Evolutionary conservation across 2,329 filamentous ascomycete species (phyloP).

Genomic region (Apiospora marii): DNA sequence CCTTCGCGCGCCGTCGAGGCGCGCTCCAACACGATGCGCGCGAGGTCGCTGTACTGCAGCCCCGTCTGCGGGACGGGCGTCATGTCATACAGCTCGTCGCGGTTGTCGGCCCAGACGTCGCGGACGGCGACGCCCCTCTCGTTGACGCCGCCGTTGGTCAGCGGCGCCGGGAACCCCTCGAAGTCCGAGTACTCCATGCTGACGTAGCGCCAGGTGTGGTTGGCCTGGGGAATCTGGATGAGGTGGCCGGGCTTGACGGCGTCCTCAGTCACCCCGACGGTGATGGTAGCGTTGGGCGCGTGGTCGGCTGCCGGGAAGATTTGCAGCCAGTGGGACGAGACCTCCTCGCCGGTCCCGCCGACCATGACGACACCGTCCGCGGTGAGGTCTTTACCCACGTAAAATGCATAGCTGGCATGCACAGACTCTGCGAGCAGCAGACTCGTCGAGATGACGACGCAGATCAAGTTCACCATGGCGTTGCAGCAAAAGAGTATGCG

Average conservation of each 20-base stretch:
- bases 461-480: neutral
- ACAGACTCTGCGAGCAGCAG: slow-evolving; percentile 31
- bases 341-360: slow-evolving; percentile 56
- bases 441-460: neutral
- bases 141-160: slow-evolving; percentile 53
- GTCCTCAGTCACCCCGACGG: slow-evolving; percentile 50
- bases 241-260: slow-evolving; percentile 45
- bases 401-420: slow-evolving; percentile 56
- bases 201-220: slow-evolving; percentile 38
- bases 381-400: slow-evolving; percentile 55
- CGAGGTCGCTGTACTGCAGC: slow-evolving; percentile 51
- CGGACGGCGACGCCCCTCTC: slow-evolving; percentile 50
- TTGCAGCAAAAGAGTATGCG: neutral
- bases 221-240: slow-evolving; percentile 37
- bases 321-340: slow-evolving; percentile 56
- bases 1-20: slow-evolving; percentile 49
- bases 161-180: slow-evolving; percentile 51
- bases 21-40: slow-evolving; percentile 49
- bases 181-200: slow-evolving; percentile 46
- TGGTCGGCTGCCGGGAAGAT: slow-evolving; percentile 52
- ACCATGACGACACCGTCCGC: slow-evolving; percentile 51
- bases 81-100: slow-evolving; percentile 48
- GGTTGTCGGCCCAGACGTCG: slow-evolving; percentile 51
- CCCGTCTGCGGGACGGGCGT: slow-evolving; percentile 50
- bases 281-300: slow-evolving; percentile 49